Evolutionary conservation across 2,329 filamentous ascomycete genomes (phyloP), one percentile per base, ranked within the genome.

Genomic region (Scolecobasidium constrictum): DNA sequence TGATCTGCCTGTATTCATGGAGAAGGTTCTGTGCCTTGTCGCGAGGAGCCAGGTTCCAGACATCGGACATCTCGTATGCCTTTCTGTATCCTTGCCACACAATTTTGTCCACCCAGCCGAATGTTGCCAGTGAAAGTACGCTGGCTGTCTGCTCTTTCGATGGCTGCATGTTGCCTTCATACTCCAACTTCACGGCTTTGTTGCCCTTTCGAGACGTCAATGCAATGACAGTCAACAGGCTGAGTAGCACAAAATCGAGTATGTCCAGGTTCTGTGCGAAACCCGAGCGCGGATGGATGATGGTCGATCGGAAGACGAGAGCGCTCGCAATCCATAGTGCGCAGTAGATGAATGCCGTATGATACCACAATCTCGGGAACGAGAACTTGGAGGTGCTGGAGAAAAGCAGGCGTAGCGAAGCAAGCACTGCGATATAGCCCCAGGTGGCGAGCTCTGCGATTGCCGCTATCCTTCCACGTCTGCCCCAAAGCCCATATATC

Each of bases 161-260:
- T 16, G 92, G 92, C 55, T 90, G 78, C 40, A 98, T 76, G 22
- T 82, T 83, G 47, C 84, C 86, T 61, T 95, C 88, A 69, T 88
- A 88, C 61, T 94, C 86, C 54, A 96, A 61, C 36, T 88, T 64
- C 11, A 98, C 84, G 3, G 83, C 78, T 62, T 86, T 92, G 62
- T 96, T 96, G 35, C 92, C 92, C 64, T 87, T 92, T 49, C 92
- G 79, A 48, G 86, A 93, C 40, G 80, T 83, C 44, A 93, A 62
- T 35, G 86, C 78, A 57, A 95, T 80, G 36, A 75, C 60, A 42
- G 87, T 79, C 11, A 98, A 72, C 11, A 94, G 58, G 1, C 82
- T 81, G 4, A 75, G 77, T 46, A 96, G 66, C 2, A 69, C 67
- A 55, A 96, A 96, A 53, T 93, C 79, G 46, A 75, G 63, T 48